Base-by-base conservation (phyloP, 371 early-diverging fungal species). In the Mucor mucedo region DNA sequence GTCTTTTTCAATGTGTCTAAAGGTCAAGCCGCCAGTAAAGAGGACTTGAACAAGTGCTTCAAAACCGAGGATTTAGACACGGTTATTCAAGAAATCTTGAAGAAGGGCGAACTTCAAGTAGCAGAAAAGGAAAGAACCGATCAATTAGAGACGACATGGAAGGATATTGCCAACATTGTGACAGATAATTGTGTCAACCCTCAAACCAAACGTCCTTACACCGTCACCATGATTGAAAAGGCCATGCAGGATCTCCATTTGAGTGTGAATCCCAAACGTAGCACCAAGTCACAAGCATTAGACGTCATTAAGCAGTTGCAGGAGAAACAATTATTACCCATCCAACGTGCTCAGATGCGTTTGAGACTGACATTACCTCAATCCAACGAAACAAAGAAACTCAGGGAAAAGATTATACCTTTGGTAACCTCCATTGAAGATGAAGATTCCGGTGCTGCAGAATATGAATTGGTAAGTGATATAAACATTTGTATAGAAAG, bases 161-260 rank as follows among this genome's bases (percentile, higher is more conserved):
- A 88, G 42, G 98, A 98, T 73, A 96, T 99, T 69, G 97, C 95
- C 13, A 93, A 91, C 1, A 94, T 91, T 33, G 93, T 98, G 2
- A 91, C 96, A 3, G 95, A 95, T 42, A 95, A 92, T 66, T 95
- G 95, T 66, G 89, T 99, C 65, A 96, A 99, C 69, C 98, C 98
- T 16, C 87, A 89, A 49, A 97, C 97, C 5, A 94, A 95, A 71
- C 85, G 95, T 52, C 96, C 98, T 1, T 97, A 99, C 63, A 91
- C 99, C 0, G 92, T 94, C 39, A 91, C 95, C 13, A 95, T 98
- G 91, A 96, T 99, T 60, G 98, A 99, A 73, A 96, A 97, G 78
- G 93, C 95, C 13, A 93, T 99, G 91, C 83, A 84, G 4, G 96
- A 97, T 60, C 75, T 98, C 14, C 98, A 98, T 70, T 87, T 91